Conservation (phyloP, 768 basidiomycete genomes). For the Lactifluus echinatus region DNA sequence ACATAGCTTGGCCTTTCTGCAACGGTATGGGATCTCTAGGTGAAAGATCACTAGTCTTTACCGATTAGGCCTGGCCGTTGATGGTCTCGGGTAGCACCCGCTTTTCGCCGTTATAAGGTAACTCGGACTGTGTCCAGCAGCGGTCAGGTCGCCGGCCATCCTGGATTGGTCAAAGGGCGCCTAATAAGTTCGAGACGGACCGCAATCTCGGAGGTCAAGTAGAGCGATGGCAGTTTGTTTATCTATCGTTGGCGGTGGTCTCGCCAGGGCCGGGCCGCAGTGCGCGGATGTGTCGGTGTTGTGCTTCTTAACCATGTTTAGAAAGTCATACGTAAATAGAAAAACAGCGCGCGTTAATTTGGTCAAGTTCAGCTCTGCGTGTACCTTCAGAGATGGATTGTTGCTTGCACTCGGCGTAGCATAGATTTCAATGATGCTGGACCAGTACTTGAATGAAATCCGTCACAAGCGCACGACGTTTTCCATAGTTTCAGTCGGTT, state of each 20-base stretch:
- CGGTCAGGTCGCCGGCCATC: neutral
- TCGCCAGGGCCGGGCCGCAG: neutral
- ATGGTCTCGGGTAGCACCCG: neutral
- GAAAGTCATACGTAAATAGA: slow-evolving; percentile 13
- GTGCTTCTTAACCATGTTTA: slow-evolving; percentile 3
- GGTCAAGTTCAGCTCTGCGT: neutral
- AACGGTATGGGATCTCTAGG: too few relatives aligned
- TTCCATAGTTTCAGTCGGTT: neutral
- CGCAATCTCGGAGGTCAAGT: too few relatives aligned
- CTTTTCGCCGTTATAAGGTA: neutral
- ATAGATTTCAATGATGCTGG: neutral
- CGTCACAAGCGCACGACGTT: neutral
- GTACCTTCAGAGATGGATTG: neutral
- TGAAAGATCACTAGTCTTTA: too few relatives aligned
- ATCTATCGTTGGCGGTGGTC: too few relatives aligned
- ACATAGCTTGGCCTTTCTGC: too few relatives aligned
- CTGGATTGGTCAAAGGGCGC: neutral
- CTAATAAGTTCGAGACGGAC: too few relatives aligned
- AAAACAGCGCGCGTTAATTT: neutral
- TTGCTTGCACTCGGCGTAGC: neutral
- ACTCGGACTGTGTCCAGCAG: neutral
- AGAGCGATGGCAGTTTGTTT: too few relatives aligned
- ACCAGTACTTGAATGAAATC: neutral
- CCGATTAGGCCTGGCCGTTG: too few relatives aligned
- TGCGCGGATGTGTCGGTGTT: slow-evolving; percentile 11